A percentile compares a stretch with the other conserved stretches of the same genome.
These are phyloP conservation scores for Medicago truncatula DNA, from an alignment of 306 rosid genomes.

Conservation along the genomic window DNA sequence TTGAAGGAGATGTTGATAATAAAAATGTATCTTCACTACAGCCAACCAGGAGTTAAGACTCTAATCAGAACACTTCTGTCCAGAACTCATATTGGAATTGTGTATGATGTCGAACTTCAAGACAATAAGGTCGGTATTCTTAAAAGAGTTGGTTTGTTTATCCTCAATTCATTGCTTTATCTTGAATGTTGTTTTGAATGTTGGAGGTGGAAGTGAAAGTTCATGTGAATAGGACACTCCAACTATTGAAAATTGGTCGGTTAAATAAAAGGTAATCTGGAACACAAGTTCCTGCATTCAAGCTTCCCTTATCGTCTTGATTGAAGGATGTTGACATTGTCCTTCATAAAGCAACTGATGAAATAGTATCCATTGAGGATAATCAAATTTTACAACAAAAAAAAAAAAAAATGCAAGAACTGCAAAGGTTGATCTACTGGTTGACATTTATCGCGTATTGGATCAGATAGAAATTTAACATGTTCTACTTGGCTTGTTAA, in stretches of 20 bases:
- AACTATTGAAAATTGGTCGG: slow-evolving; percentile 59
- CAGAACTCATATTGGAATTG: slow-evolving; percentile 52
- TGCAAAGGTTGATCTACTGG: slow-evolving; percentile 39
- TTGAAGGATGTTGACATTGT: slow-evolving; percentile 72
- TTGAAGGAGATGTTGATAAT: too few relatives aligned
- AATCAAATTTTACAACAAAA: slow-evolving; percentile 57
- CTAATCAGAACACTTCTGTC: slow-evolving; percentile 67
- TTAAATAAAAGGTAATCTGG: slow-evolving; percentile 68
- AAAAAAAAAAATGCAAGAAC: too few relatives aligned
- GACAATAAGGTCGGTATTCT: slow-evolving; percentile 56
- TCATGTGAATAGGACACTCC: slow-evolving; percentile 36
- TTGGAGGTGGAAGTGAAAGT: slow-evolving; percentile 44
- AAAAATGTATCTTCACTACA: too few relatives aligned
- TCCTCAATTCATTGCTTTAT: slow-evolving; percentile 63
- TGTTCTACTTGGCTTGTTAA: too few relatives aligned
- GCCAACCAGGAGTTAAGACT: slow-evolving; percentile 51
- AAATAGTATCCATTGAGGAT: slow-evolving; percentile 69
- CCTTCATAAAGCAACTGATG: slow-evolving; percentile 93
- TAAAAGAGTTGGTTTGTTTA: slow-evolving; percentile 47
- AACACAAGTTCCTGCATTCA: too few relatives aligned
- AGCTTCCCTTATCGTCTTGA: slow-evolving; percentile 73
- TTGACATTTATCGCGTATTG: too few relatives aligned
- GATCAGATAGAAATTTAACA: too few relatives aligned
- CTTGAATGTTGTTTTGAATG: slow-evolving; percentile 53
- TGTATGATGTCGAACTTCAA: slow-evolving; percentile 49